These are phyloP conservation scores for Ascochyta koolunga DNA, from an alignment of 2,329 filamentous ascomycete genomes.

Conservation along the genomic window DNA sequence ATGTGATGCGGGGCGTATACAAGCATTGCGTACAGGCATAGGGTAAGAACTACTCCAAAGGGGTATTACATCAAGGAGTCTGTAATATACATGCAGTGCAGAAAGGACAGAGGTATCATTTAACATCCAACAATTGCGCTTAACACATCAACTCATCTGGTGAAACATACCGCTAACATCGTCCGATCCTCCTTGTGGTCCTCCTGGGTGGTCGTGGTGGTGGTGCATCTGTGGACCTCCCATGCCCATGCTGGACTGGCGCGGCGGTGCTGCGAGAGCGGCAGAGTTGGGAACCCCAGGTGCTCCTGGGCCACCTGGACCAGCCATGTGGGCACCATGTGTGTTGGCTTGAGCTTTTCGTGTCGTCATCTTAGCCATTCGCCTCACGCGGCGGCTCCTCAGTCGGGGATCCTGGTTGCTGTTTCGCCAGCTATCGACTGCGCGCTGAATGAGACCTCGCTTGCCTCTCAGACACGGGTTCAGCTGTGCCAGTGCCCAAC, in stretches of 20 bases:
- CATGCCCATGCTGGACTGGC: slow-evolving; percentile 73
- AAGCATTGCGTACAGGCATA: slow-evolving; percentile 38
- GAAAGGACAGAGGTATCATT: slow-evolving; percentile 52
- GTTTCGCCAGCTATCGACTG: slow-evolving; percentile 98
- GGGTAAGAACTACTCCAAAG: slow-evolving; percentile 47
- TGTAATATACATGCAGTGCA: slow-evolving; percentile 51
- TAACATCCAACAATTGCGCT: slow-evolving; percentile 46
- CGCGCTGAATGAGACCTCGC: slow-evolving; percentile 92
- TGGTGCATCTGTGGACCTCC: slow-evolving; percentile 69
- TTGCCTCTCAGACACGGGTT: slow-evolving; percentile 92
- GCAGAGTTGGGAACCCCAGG: slow-evolving; percentile 68
- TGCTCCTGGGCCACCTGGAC: slow-evolving; percentile 65
- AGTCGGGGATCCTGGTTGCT: slow-evolving; percentile 95
- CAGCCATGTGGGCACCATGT: slow-evolving; percentile 69
- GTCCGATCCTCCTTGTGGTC: slow-evolving; percentile 69
- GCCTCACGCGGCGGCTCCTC: slow-evolving; percentile 86
- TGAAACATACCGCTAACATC: slow-evolving; percentile 98
- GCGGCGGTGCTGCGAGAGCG: slow-evolving; percentile 63
- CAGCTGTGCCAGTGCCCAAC: slow-evolving; percentile 94
- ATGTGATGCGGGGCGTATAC: slow-evolving; percentile 21
- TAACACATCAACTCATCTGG: slow-evolving; percentile 76
- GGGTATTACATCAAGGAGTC: slow-evolving; percentile 52
- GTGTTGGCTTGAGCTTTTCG: slow-evolving; percentile 72
- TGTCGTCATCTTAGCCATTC: slow-evolving; percentile 95
- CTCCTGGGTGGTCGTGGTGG: slow-evolving; percentile 75